Conservation (phyloP, 768 basidiomycete species). For the Macrolepiota dolichaula region DNA sequence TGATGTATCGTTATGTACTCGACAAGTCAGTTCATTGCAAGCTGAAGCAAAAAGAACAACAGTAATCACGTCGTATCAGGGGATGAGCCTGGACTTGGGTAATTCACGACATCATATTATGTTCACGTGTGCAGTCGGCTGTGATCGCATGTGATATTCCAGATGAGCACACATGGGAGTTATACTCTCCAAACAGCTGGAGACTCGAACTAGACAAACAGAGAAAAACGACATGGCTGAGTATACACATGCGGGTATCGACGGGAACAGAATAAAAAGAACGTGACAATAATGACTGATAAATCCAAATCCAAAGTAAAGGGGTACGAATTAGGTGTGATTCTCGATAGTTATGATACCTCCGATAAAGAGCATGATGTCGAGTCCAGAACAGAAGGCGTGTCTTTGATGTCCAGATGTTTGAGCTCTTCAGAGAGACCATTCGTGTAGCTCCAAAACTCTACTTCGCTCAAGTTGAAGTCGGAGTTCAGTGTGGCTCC, state of each 20-base stretch:
- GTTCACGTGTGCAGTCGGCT: neutral
- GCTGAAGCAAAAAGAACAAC: no score
- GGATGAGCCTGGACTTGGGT: neutral
- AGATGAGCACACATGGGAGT: neutral
- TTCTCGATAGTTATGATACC: neutral
- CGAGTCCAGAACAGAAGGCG: neutral
- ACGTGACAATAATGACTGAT: neutral
- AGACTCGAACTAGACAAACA: no score
- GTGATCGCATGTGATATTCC: neutral
- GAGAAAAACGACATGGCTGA: neutral
- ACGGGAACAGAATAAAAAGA: neutral
- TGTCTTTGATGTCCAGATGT: neutral
- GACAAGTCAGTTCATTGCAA: neutral
- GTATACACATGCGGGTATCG: neutral
- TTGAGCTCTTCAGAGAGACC: slow-evolving; percentile 15
- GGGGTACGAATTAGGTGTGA: neutral
- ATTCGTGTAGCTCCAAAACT: slow-evolving; percentile 67
- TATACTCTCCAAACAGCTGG: no score
- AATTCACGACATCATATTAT: neutral
- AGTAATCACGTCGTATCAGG: neutral
- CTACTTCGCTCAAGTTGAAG: slow-evolving; percentile 38
- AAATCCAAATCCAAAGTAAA: neutral
- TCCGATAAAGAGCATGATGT: neutral
- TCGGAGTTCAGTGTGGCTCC: slow-evolving; percentile 26
- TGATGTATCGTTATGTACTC: neutral